A percentile compares a stretch with the other conserved stretches of the same genome.
Conservation (phyloP, 1,284 basidiomycete genomes). For the Phellopilus nigrolimitatus region DNA sequence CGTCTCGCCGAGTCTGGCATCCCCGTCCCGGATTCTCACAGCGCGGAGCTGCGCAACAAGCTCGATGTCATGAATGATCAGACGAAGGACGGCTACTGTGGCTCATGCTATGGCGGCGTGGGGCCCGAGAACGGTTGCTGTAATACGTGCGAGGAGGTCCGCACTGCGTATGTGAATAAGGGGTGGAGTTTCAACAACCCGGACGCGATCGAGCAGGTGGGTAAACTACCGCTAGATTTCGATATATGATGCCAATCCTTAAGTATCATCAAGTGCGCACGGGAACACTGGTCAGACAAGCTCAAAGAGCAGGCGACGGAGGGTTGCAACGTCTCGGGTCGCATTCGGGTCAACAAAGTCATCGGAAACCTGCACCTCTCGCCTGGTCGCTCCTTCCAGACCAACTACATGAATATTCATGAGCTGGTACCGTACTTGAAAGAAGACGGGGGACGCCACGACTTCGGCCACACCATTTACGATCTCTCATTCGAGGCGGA, state of each 20-base stretch:
- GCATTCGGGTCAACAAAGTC: constrained; percentile 95
- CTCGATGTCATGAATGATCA: constrained; percentile 72
- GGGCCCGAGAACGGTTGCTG: constrained; percentile 86
- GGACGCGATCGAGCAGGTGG: constrained; percentile 87
- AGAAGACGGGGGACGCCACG: constrained; percentile 82
- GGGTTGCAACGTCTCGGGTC: constrained; percentile 91
- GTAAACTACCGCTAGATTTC: constrained; percentile 26
- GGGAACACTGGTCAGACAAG: constrained; percentile 94
- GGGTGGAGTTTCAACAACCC: constrained; percentile 96
- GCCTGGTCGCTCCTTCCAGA: constrained; percentile 91
- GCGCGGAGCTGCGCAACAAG: constrained; percentile 75
- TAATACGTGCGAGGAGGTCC: constrained; percentile 94
- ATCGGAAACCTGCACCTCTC: constrained; percentile 87
- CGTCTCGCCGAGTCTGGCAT: constrained; percentile 65
- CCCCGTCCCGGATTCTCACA: constrained; percentile 52
- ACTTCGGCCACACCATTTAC: constrained; percentile 91
- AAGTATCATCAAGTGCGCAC: constrained; percentile 67
- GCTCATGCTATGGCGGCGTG: constrained; percentile 94
- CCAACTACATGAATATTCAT: constrained; percentile 77
- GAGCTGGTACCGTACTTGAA: constrained; percentile 95
- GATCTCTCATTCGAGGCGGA: constrained; percentile 82
- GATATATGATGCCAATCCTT: constrained; percentile 8
- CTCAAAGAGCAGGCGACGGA: constrained; percentile 90
- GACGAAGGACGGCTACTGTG: constrained; percentile 73
- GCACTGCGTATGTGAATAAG: constrained; percentile 83